Percentiles rank a stretch among this genome's conserved stretches.
These are phyloP conservation scores for Prunus dulcis DNA, from an alignment of 306 rosid species.

Conservation along the genomic window DNA sequence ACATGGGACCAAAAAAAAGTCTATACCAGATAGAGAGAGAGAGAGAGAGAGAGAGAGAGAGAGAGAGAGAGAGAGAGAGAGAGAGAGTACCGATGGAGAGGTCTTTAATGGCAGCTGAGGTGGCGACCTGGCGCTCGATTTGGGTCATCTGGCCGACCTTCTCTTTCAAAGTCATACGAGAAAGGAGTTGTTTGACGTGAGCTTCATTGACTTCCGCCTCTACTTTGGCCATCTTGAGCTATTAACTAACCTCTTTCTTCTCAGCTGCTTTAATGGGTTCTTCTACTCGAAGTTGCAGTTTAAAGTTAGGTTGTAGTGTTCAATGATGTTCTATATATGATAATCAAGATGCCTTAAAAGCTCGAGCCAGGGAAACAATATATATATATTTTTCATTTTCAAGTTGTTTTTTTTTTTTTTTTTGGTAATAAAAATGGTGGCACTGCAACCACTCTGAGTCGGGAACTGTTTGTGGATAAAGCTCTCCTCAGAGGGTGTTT, in stretches of 20 bases:
- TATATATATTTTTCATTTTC: no score
- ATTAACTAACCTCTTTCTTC: no score
- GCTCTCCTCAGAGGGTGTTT: no score
- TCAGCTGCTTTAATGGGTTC: not conserved
- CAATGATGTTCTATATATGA: no score
- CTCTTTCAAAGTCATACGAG: conserved; percentile 67
- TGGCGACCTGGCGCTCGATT: conserved; percentile 59
- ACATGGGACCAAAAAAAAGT: not conserved
- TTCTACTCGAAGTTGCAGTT: not conserved
- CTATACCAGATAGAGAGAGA: not conserved
- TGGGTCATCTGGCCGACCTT: conserved; percentile 81
- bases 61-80: not conserved
- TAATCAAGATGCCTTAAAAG: no score
- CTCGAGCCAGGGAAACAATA: no score
- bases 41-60: not conserved
- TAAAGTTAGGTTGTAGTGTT: no score
- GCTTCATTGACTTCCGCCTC: conserved; percentile 43
- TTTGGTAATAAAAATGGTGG: no score
- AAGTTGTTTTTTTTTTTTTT: no score
- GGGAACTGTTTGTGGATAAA: no score
- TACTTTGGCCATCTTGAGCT: not conserved
- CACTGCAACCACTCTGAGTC: no score
- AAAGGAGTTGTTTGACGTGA: conserved; percentile 60
- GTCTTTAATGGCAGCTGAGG: conserved; percentile 35
- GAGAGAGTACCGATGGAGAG: conserved; percentile 44